These are phyloP conservation scores for Cryptococcus maquisensis DNA, from an alignment of 1,284 basidiomycete species.

Conservation along the genomic window DNA sequence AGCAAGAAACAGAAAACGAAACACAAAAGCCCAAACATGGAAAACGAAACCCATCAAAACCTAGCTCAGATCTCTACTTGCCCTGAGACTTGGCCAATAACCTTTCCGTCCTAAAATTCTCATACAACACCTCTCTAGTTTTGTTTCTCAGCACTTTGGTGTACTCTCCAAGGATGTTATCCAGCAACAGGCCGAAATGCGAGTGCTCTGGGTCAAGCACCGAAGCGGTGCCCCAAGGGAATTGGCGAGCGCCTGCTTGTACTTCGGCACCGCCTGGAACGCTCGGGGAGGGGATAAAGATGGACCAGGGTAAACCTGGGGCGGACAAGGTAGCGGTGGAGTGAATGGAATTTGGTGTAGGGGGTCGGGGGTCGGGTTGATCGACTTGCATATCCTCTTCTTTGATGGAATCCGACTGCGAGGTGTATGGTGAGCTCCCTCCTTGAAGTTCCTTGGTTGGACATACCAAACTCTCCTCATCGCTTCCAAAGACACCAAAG, in stretches of 20 bases:
- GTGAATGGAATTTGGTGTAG: conserved; percentile 1
- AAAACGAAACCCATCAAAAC: too few relatives aligned
- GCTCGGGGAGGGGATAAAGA: conserved; percentile 7
- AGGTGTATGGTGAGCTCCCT: not conserved
- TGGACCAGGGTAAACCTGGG: conserved; percentile 3
- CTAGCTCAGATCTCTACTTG: too few relatives aligned
- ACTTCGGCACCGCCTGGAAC: not conserved
- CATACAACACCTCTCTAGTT: conserved; percentile 43
- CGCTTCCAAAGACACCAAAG: conserved; percentile 22
- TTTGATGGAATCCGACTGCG: not conserved
- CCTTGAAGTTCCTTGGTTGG: not conserved
- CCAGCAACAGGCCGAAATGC: conserved; percentile 29
- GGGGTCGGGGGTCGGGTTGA: not conserved
- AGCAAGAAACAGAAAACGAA: too few relatives aligned
- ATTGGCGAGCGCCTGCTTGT: conserved; percentile 19
- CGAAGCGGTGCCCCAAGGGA: conserved; percentile 37
- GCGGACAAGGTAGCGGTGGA: not conserved
- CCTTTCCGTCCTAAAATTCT: conserved; percentile 41
- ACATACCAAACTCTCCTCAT: conserved; percentile 5
- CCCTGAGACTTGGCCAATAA: conserved; percentile 13
- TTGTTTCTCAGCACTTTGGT: conserved; percentile 26
- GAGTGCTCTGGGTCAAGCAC: conserved; percentile 26
- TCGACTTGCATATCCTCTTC: conserved; percentile 1
- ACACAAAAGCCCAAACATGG: too few relatives aligned
- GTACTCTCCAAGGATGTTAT: conserved; percentile 25